Conservation (phyloP, 202 grass and related monocot species). For the Zizania palustris region DNA sequence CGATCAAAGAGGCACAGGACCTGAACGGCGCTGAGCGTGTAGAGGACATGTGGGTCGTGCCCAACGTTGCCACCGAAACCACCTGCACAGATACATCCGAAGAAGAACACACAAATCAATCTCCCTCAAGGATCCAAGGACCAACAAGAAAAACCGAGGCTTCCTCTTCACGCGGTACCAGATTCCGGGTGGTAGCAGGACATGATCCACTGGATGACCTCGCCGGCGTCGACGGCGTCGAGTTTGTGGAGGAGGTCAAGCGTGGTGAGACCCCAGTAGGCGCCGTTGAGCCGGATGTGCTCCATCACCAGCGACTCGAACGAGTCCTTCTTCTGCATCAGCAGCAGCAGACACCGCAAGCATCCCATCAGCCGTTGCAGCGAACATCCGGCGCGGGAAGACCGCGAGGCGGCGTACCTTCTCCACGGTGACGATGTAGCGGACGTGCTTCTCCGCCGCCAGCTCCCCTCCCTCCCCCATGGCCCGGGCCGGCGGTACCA, state of each 20-base stretch:
- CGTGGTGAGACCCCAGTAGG: conserved; percentile 92
- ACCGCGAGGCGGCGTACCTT: conserved; percentile 55
- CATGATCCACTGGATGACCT: conserved; percentile 82
- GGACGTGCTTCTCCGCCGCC: conserved; percentile 65
- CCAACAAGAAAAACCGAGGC: background rate
- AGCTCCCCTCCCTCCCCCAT: conserved; percentile 53
- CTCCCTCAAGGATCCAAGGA: background rate
- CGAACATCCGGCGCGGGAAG: background rate
- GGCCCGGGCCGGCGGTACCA: background rate
- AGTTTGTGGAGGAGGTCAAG: conserved; percentile 84
- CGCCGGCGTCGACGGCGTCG: conserved; percentile 53
- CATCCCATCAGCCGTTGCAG: background rate
- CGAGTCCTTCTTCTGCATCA: conserved; percentile 77
- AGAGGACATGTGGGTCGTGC: conserved; percentile 73
- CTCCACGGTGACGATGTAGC: conserved; percentile 81
- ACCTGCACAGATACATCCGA: conserved; percentile 55
- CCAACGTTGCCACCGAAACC: conserved; percentile 90
- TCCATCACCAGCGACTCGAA: conserved; percentile 84
- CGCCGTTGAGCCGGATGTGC: conserved; percentile 77
- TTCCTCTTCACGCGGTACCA: conserved; percentile 38
- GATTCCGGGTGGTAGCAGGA: conserved; percentile 75
- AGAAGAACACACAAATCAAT: conserved; percentile 7
- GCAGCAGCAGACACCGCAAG: background rate
- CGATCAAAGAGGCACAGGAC: conserved; percentile 74
- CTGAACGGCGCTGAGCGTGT: conserved; percentile 84